Conservation (phyloP, 345 rosid genomes). For the Bruguiera gymnorhiza region DNA sequence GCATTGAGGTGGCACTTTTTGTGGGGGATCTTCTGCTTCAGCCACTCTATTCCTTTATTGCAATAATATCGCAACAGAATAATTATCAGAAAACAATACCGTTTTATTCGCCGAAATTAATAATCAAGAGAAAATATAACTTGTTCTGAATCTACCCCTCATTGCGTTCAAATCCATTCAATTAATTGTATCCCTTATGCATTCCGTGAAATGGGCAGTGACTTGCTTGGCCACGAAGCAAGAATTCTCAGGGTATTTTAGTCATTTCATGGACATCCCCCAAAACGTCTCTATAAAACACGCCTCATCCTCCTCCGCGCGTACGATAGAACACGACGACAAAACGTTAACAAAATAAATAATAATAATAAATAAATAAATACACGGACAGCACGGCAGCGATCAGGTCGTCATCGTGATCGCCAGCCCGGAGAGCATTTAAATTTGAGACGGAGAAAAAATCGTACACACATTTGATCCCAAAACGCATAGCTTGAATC, state of each 20-base stretch:
- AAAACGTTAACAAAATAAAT: background rate
- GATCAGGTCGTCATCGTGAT: background rate
- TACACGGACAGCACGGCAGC: background rate
- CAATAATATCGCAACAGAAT: no score
- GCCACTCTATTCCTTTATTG: no score
- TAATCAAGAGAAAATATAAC: background rate
- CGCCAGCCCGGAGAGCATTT: no score
- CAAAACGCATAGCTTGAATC: background rate
- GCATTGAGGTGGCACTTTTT: no score
- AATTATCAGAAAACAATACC: no score
- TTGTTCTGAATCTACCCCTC: background rate
- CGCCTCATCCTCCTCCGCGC: background rate
- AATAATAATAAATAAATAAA: background rate
- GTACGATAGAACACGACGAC: no score
- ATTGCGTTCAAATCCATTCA: background rate
- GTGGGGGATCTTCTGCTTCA: no score
- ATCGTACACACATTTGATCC: background rate
- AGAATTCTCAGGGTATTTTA: slow-evolving; percentile 1
- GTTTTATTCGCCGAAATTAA: background rate
- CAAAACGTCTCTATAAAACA: no score
- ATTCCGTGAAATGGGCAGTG: no score
- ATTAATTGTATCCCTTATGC: background rate
- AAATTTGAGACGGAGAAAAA: background rate
- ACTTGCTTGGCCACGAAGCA: slow-evolving; percentile 15
- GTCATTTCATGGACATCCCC: slow-evolving; percentile 19